Evolutionary conservation across 2,329 filamentous ascomycete genomes (phyloP), one percentile per base, ranked within the genome.

Genomic region (Fusarium liriodendri): DNA sequence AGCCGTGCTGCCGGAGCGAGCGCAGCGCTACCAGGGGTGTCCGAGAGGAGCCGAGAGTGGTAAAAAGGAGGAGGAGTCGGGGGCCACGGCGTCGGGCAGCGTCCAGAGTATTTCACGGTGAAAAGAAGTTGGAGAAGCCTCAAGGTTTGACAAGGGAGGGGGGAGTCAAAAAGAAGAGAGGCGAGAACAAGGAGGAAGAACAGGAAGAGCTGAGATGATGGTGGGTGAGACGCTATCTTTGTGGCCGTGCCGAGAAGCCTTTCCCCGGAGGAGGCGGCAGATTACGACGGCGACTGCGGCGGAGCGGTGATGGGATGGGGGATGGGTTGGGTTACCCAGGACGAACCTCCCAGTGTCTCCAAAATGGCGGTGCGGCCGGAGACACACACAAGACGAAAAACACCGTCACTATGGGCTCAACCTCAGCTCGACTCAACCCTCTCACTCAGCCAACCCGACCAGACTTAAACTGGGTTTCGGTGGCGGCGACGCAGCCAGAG

Each of bases 221-320:
- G 33, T 60, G 47, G 35, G 57, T 38, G 60, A 52, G 37, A 50
- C 33, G 47, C 22, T 69, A 63, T 65, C 57, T 74, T 40, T 73
- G 71, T 69, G 71, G 64, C 63, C 70, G 69, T 75, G 67, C 67
- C 55, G 50, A 59, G 47, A 61, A 60, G 65, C 40, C 37, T 62
- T 62, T 66, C 45, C 27, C 63, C 70, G 65, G 66, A 73, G 68
- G 74, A 77, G 73, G 76, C 74, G 76, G 76, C 70, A 74, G 76
- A 76, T 78, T 77, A 78, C 76, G 77, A 78, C 76, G 69, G 74
- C 71, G 74, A 72, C 69, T 70, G 77, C 77, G 77, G 77, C 76
- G 77, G 70, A 77, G 77, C 74, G 72, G 75, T 76, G 74, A 69
- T 73, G 64, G 50, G 58, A 38, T 54, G 25, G 38, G 38, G 38